Base-by-base conservation (phyloP, 352 stramenopile species). In the Phytophthora nicotianae region DNA sequence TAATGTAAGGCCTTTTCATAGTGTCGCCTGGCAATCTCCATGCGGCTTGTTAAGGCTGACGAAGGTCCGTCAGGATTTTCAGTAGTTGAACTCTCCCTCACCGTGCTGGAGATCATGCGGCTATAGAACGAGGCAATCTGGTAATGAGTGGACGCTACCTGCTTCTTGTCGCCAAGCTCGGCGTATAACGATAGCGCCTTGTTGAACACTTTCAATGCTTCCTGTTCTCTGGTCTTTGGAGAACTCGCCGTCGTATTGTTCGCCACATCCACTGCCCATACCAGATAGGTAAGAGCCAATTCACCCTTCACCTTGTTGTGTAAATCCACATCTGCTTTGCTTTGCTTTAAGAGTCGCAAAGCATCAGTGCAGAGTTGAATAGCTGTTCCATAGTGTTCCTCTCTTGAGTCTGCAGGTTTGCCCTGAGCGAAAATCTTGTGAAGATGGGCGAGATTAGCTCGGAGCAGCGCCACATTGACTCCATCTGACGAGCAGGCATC, bases 1-100 rank as follows among this genome's bases (percentile, higher is more conserved):
- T 92, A 96, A 23, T 80, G 68, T 5, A 96, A 63, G 1, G 87
- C 80, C 53, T 92, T 93, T 54, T 93, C 85, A 52, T 96, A 96
- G 50, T 94, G 82, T 2, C 87, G 79, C n/a, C 85, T 74, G 0
- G 87, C 79, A 45, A 94, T 89, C 62, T 96, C 85, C 77, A 96
- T 86, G 11, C 79, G 83, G 29, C 63, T 91, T 50, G 85, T 79
- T 17, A 91, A 35, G 9, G 72, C 65, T 10, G 69, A 69, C 23
- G 51, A 73, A 0, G 51, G 32, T 7, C 29, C 40, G 9, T 66
- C 62, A 14, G 19, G 38, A 14, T 70, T 63, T 0, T 64, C 54
- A 7, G 26, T 13, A 20, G 33, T 10, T 50, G 46, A 3, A 17
- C 14, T 61, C 13, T 64, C 45, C 19, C 63, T 13, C 9, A 85